Conservation (phyloP, 139 green algal species). For the Zygnema cylindricum region DNA sequence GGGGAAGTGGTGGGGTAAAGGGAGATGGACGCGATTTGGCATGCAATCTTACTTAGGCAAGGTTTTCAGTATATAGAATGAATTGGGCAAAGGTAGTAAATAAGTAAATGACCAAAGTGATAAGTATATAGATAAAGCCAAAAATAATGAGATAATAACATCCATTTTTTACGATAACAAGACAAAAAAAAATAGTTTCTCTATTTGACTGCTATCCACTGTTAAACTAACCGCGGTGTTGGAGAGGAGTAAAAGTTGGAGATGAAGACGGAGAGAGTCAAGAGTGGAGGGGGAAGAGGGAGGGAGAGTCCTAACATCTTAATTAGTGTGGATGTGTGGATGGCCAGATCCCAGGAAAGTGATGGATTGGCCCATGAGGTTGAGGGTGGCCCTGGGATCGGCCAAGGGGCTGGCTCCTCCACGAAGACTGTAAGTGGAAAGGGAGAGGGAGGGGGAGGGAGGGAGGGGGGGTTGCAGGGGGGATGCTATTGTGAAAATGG, state of each 20-base stretch:
- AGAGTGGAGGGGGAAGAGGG: background rate
- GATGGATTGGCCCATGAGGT: constrained; percentile 28
- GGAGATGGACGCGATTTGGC: background rate
- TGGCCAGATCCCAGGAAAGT: background rate
- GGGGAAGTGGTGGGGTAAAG: background rate
- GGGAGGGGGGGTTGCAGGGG: background rate
- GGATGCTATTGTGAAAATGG: no score
- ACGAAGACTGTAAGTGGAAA: constrained; percentile 51
- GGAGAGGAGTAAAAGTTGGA: background rate
- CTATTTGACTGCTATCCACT: no score
- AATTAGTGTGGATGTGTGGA: background rate
- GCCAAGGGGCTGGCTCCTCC: constrained; percentile 46
- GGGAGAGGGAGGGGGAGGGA: background rate
- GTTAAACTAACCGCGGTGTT: no score
- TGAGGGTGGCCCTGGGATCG: constrained; percentile 27
- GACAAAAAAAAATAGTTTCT: no score
- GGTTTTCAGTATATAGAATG: background rate
- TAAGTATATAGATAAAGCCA: no score
- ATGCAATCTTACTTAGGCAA: background rate
- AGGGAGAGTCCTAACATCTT: no score
- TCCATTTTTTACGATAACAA: no score
- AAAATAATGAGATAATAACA: no score
- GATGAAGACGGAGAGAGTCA: background rate
- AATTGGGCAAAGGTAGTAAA: no score
- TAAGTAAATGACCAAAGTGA: no score